Evolutionary conservation across 257 asterid genomes (phyloP), one percentile per base, ranked within the genome.

Genomic region (Euphrasia confusa): DNA sequence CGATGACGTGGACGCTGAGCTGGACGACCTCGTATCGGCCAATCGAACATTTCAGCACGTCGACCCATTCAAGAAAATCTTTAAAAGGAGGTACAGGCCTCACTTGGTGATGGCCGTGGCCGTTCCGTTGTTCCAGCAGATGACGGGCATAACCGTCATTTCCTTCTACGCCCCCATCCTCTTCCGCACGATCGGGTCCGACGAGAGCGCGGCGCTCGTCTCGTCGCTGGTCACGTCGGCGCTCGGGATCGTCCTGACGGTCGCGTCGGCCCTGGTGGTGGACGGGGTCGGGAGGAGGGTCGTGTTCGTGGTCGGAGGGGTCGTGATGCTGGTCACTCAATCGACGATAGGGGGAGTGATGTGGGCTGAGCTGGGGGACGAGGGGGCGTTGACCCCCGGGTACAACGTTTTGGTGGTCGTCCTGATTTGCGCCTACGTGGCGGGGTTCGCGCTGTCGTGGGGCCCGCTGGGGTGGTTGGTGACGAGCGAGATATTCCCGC

Each of bases 101-200:
- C 76, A 77, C 15, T 40, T 77, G 0, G 68, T 73, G 12, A 77
- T 70, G 82, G 63, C 82, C 1, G 17, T 77, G 2, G 57, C 45
- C 3, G 69, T 77, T 14, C 82, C 82, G 1, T 66, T 77, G 15
- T 77, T 77, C 15, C 76, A 66, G 39, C 79, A 73, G 30, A 47
- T 77, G 6, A 21, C 24, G 24, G 24, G 24, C 24, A 21, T 21
- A 21, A 21, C 24, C 24, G 24, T 21, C 24, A 21, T 76, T 11
- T 42, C 75, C 0, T 76, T 76, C 60, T 76, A 72, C 54, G 78
- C 81, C 0, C 81, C 81, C 8, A 37, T 76, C 14, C 75, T 76
- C 4, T 76, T 76, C 27, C 71, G 73, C 11, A 69, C 77, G 0
- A 65, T 72, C 10, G 81, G 81, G 2, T 42, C 60, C 7, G 70